phyloP scores from a whole-genome alignment of 805 yeast species.

The Schizosaccharomyces japonicus region DNA sequence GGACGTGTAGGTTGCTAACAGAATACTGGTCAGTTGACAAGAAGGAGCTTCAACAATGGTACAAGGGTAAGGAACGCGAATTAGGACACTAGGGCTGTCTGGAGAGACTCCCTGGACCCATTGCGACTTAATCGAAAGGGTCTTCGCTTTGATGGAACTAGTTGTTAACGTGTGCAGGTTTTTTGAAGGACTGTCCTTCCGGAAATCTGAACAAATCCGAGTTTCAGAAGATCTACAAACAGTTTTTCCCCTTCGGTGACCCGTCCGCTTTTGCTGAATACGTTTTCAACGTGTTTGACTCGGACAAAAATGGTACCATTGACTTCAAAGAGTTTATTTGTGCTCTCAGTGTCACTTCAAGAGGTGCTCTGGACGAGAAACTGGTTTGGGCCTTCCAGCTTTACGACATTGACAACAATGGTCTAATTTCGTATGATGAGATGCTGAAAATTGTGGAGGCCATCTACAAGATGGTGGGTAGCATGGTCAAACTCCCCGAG shows the following conservation, averaged over 20 bases:
- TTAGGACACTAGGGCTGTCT: not conserved
- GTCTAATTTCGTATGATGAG: constrained; percentile 51
- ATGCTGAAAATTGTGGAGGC: constrained; percentile 58
- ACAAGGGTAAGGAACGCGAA: constrained; percentile 37
- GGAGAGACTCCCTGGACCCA: not conserved
- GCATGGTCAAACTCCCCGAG: constrained; percentile 68
- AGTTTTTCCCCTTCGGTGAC: constrained; percentile 95
- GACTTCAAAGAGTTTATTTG: constrained; percentile 83
- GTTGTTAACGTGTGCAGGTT: constrained; percentile 24
- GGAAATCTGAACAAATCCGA: constrained; percentile 75
- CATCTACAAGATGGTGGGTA: constrained; percentile 84
- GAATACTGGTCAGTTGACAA: constrained; percentile 42
- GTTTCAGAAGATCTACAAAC: constrained; percentile 76
- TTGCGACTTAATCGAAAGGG: not conserved
- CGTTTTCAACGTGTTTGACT: constrained; percentile 73
- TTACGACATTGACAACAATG: constrained; percentile 65
- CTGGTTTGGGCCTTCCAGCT: constrained; percentile 71
- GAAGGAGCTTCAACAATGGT: constrained; percentile 93
- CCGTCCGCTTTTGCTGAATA: constrained; percentile 76
- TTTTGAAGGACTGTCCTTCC: constrained; percentile 73
- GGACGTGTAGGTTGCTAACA: not conserved
- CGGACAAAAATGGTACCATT: constrained; percentile 52
- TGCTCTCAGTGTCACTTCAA: constrained; percentile 26
- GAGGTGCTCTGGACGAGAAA: constrained; percentile 61
- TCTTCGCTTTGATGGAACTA: not conserved